A percentile compares a stretch with the other conserved stretches of the same genome.
phyloP scores from a whole-genome alignment of 345 rosid genomes.

The Pugionium dolabratum region DNA sequence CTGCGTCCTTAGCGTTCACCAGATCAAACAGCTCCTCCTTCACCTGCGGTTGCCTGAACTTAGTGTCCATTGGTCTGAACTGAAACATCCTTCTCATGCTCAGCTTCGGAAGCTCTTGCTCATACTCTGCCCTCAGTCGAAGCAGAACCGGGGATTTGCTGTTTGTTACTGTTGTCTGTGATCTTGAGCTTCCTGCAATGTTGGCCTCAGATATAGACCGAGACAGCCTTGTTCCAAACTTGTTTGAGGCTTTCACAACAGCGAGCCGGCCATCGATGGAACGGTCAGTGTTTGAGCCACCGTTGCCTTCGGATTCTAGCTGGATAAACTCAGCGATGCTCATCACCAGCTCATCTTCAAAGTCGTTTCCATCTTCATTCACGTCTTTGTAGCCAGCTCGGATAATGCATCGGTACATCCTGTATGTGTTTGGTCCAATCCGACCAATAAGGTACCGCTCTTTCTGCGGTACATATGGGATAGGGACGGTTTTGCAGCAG shows the following conservation, averaged over 20 bases:
- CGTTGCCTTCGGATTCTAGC: constrained; percentile 75
- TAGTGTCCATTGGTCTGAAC: constrained; percentile 60
- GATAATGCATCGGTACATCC: constrained; percentile 86
- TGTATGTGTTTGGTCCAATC: constrained; percentile 86
- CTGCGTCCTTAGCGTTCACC: constrained; percentile 76
- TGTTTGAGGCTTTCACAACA: constrained; percentile 75
- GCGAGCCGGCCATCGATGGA: constrained; percentile 72
- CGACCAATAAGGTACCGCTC: constrained; percentile 90
- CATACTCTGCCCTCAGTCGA: constrained; percentile 60
- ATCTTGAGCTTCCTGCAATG: constrained; percentile 49
- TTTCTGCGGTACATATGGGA: constrained; percentile 75
- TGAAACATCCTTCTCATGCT: constrained; percentile 49
- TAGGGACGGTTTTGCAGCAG: constrained; percentile 80
- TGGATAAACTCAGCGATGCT: constrained; percentile 93
- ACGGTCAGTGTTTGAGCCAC: constrained; percentile 49
- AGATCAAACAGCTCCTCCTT: constrained; percentile 79
- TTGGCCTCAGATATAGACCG: constrained; percentile 49
- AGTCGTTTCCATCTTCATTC: constrained; percentile 60
- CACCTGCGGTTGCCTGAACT: constrained; percentile 56
- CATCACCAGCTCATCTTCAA: constrained; percentile 78
- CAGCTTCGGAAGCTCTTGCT: constrained; percentile 58
- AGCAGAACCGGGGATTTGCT: constrained; percentile 65
- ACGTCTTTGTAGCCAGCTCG: constrained; percentile 89
- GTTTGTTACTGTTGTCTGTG: constrained; percentile 46
- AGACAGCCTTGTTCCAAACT: constrained; percentile 66